A percentile compares a stretch with the other conserved stretches of the same genome.
Evolutionary conservation across 176 grass and related monocot genomes (phyloP).

Genomic region (Oryza longistaminata): DNA sequence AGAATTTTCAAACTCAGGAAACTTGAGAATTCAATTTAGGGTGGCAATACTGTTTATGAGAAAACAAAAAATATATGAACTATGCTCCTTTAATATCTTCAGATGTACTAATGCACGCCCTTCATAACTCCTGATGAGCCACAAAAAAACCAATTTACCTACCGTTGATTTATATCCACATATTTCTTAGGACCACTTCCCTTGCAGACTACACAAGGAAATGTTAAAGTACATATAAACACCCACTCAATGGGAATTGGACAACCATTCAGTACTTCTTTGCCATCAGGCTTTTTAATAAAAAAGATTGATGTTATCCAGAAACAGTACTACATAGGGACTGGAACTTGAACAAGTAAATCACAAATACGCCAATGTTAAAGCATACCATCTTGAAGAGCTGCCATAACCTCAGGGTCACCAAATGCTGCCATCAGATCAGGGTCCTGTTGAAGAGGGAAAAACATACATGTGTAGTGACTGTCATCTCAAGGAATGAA

Average conservation of each 20-base stretch:
- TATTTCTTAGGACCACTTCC: background rate
- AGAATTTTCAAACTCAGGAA: background rate
- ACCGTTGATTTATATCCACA: background rate
- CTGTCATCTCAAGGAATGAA: background rate
- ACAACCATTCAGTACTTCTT: background rate
- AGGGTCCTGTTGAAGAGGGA: slow-evolving; percentile 64
- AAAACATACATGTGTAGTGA: slow-evolving; percentile 5
- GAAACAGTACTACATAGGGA: background rate
- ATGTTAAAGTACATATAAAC: background rate
- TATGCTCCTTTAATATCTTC: background rate
- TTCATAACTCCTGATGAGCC: background rate
- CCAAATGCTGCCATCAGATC: slow-evolving; percentile 82
- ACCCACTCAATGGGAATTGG: background rate
- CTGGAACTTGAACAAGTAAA: background rate
- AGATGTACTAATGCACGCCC: background rate
- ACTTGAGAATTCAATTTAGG: background rate
- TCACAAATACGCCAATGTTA: background rate
- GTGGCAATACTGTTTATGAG: background rate
- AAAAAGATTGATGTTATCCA: background rate
- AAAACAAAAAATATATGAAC: background rate
- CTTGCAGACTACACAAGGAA: background rate
- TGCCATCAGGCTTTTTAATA: background rate
- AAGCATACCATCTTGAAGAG: slow-evolving; percentile 88
- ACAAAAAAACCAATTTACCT: background rate
- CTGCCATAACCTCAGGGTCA: slow-evolving; percentile 89